Base-by-base conservation (phyloP, 2,329 filamentous ascomycete genomes). In the Pseudogymnoascus sp. region DNA sequence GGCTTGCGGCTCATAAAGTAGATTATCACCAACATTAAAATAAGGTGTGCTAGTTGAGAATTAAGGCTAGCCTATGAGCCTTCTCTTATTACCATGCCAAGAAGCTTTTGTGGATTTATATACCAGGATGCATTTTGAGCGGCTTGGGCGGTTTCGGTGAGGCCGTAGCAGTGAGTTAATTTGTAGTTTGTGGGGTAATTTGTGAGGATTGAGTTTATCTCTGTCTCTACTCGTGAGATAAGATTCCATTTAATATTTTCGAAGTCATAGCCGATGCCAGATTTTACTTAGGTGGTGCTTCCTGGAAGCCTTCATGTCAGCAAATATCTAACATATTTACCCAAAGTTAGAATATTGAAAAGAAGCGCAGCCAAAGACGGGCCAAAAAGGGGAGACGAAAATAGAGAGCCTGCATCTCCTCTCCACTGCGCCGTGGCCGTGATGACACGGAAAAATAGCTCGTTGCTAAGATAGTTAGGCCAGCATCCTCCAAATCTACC, bases 1-100 rank as follows among this genome's bases (percentile, higher is more conserved):
- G 42, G 11, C 21, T 23, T 46, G 21, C 21, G 42, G 42, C 42
- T 46, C 42, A 46, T 25, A 46, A 46, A 12, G 21, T 46, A 21
- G 42, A 25, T 7, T 46, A 25, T 23, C 42, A 23, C 42, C 42
- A 46, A 25, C 11, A 46, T 46, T 46, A 25, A 43, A 46, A 46
- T 46, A 46, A 46, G 42, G 42, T 46, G 42, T 25, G 14, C 42
- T 46, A 46, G 42, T n/a, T 46, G 42, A 2, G 5, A 6, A 65
- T 71, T 31, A 63, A 74, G 2, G 75, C 73, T 38, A 69, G 60
- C 34, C 71, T 76, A 31, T 70, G 12, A 46, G 42, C 5, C 3
- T 46, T 12, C 21, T 46, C 42, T 12, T 23, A 46, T 46, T 46
- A 46, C 11, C 16, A 43, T 23, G 18, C 2, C 5, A n/a, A 7